Evolutionary conservation across 495 filamentous ascomycete species (phyloP).

Genomic region (Penicillium riverlandense): DNA sequence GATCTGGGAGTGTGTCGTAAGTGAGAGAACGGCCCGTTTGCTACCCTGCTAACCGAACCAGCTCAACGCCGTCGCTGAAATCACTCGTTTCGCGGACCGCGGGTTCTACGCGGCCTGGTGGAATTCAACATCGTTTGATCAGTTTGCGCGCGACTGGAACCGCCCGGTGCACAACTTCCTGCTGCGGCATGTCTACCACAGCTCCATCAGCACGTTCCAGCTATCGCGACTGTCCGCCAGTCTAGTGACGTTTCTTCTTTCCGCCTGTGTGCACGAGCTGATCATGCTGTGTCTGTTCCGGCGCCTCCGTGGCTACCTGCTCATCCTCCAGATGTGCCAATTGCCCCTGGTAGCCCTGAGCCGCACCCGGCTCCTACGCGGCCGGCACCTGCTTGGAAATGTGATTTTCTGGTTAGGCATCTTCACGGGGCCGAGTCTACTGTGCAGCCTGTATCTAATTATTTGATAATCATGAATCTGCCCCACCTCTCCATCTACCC

Average conservation of each 20-base stretch:
- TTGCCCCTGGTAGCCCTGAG: conserved; percentile 53
- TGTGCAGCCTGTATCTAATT: conserved; percentile 66
- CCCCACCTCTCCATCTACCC: too few species aligned
- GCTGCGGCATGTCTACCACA: conserved; percentile 68
- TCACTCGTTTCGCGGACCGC: conserved; percentile 69
- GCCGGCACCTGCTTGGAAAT: conserved; percentile 56
- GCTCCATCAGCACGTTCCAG: conserved; percentile 60
- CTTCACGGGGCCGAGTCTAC: conserved; percentile 61
- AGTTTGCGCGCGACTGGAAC: conserved; percentile 73
- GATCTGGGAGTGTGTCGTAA: conserved; percentile 67
- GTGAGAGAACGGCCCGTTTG: not conserved
- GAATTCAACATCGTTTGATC: conserved; percentile 43
- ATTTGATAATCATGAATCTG: conserved; percentile 30
- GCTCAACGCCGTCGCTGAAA: conserved; percentile 66
- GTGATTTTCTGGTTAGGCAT: conserved; percentile 69
- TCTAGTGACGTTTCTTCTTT: conserved; percentile 65
- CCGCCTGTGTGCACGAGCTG: conserved; percentile 64
- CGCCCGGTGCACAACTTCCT: conserved; percentile 64
- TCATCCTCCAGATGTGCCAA: conserved; percentile 56
- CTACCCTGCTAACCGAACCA: conserved; percentile 1
- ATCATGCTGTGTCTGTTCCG: conserved; percentile 73
- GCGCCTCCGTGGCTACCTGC: conserved; percentile 66
- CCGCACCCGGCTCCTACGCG: conserved; percentile 52
- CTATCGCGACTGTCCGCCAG: conserved; percentile 63
- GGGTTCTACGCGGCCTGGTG: conserved; percentile 73